Percentiles rank a stretch among this genome's conserved stretches.
phyloP scores from a whole-genome alignment of 305 asterid species.

The Fraxinus platypoda region DNA sequence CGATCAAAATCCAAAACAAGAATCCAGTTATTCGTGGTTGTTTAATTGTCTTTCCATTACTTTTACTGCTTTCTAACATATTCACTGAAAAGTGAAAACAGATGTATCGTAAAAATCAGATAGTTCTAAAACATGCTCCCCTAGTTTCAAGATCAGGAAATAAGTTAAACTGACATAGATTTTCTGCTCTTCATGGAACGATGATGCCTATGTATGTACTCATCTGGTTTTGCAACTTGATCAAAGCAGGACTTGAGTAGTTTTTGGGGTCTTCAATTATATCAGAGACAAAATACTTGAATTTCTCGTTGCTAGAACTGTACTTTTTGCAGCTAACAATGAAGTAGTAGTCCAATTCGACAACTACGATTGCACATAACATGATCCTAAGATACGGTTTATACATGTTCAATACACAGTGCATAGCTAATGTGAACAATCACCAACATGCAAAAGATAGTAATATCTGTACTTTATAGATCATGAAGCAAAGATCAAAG shows the following conservation, averaged over 20 bases:
- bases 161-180: neutral
- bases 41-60: neutral
- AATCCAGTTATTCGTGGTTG: neutral
- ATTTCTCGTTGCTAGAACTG: neutral
- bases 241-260: neutral
- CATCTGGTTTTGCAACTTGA: neutral
- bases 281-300: neutral
- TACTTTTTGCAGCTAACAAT: neutral
- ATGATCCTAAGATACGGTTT: neutral
- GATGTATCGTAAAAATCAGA: neutral
- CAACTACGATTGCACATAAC: slow-evolving; percentile 2
- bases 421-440: neutral
- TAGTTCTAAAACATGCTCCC: neutral
- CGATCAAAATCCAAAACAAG: neutral
- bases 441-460: neutral
- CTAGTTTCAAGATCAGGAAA: neutral
- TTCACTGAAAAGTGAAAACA: neutral
- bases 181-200: neutral
- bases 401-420: neutral
- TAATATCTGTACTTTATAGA: neutral
- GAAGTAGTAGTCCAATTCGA: neutral
- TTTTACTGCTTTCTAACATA: neutral
- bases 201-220: neutral
- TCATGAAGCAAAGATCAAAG: slow-evolving; percentile 6
- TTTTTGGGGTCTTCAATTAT: neutral